These are phyloP conservation scores for Zizania palustris DNA, from an alignment of 202 grass and related monocot species.

Conservation along the genomic window DNA sequence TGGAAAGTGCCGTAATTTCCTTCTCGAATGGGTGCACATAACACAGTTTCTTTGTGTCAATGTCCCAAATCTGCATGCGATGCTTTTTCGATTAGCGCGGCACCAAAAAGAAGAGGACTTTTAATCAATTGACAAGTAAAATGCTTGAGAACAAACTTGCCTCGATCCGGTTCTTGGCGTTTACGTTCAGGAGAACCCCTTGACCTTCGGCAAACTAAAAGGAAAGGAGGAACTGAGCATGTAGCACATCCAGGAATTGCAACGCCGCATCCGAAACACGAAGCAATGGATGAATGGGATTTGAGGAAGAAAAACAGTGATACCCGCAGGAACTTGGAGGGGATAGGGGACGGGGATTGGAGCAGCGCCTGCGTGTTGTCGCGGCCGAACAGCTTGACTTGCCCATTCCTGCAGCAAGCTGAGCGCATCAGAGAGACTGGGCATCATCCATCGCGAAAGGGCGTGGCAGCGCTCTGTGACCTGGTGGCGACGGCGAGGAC, in stretches of 20 bases:
- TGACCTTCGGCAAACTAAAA: conserved; percentile 60
- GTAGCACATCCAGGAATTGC: background rate
- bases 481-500: conserved; percentile 79
- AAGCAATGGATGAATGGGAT: background rate
- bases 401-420: conserved; percentile 32
- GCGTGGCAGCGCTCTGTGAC: conserved; percentile 23
- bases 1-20: conserved; percentile 51
- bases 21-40: conserved; percentile 47
- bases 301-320: background rate
- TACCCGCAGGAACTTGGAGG: conserved; percentile 60
- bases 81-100: conserved; percentile 23
- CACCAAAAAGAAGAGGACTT: background rate
- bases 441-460: background rate
- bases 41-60: conserved; percentile 46
- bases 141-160: conserved; percentile 32
- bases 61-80: conserved; percentile 52
- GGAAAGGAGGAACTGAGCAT: background rate
- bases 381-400: conserved; percentile 60
- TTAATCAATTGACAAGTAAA: background rate
- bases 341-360: conserved; percentile 40
- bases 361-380: conserved; percentile 62
- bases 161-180: conserved; percentile 71
- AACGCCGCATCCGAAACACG: background rate
- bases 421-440: background rate
- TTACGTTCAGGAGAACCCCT: conserved; percentile 64